phyloP scores from a whole-genome alignment of 441 rosid species.

The Isatis lusitanica region DNA sequence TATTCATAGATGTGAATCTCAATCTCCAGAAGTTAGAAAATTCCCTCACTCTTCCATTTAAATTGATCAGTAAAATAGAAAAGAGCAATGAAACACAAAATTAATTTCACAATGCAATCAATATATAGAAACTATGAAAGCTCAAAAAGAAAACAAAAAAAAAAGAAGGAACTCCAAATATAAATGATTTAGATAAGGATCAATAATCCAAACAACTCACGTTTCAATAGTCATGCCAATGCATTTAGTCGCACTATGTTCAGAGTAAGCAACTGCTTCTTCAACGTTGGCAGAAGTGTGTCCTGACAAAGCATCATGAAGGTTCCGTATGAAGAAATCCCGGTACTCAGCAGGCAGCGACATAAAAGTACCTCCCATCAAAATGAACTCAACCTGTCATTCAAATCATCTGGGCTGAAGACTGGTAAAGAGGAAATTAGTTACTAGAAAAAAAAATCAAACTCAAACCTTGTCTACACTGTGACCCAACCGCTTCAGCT shows the following conservation, averaged over 20 bases:
- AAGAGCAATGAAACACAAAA: not conserved
- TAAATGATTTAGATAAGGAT: not conserved
- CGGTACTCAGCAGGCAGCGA: constrained; percentile 94
- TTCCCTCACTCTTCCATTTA: not conserved
- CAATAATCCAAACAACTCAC: constrained; percentile 49
- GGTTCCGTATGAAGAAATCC: constrained; percentile 89
- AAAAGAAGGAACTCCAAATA: not conserved
- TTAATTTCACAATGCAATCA: not conserved
- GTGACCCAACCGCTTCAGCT: constrained; percentile 97
- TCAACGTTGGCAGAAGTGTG: constrained; percentile 93
- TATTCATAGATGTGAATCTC: not conserved
- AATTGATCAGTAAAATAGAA: not conserved
- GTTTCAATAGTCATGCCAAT: constrained; percentile 99
- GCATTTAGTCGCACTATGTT: constrained; percentile 90
- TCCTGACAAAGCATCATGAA: constrained; percentile 97
- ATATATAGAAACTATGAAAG: not conserved
- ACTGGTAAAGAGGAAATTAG: not conserved
- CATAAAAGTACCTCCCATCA: constrained; percentile 99
- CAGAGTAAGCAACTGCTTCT: constrained; percentile 98
- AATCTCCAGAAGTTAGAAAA: not conserved
- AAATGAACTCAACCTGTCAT: constrained; percentile 90
- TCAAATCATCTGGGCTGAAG: not conserved
- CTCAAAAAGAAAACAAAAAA: not conserved
- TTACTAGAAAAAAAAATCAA: not conserved
- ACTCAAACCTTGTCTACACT: constrained; percentile 85